Evolutionary conservation across 176 grass and related monocot genomes (phyloP), one percentile per base, ranked within the genome.

Genomic region (Oryza meyeriana): DNA sequence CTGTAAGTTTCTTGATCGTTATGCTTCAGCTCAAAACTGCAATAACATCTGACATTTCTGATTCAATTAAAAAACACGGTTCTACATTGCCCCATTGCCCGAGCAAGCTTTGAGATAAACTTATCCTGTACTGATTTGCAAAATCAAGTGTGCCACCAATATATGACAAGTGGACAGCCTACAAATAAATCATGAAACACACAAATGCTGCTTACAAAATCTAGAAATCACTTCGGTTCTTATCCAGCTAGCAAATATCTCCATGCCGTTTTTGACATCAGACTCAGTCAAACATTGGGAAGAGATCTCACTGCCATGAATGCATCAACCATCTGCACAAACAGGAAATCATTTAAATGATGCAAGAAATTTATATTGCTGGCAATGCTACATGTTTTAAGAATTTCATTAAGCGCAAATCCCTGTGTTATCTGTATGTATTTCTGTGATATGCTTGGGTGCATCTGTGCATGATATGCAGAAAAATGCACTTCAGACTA

Each of bases 271-370:
- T 0, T 33, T 66, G 4, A 22, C 20, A 26, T 34, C 35, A 31
- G 40, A n/a, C 17, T 84, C 47, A 94, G 28, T 75, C 24, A 65
- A 97, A 97, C 94, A 97, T 88, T 87, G 10, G 94, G 94, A 80
- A 94, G 90, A 52, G 90, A 92, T 61, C 94, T 97, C 36, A 80
- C 81, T 28, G 92, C 88, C 94, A 97, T 97, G 78, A 92, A 97
- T 1, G 70, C 70, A 81, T 97, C 90, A 8, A 97, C 92, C 89
- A 92, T 92, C 92, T 97, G 89, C 36, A 68, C 4, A 90, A 79
- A 84, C 14, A 85, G 69, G 20, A 27, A 29, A 81, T 17, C 1
- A 6, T 59, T 22, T 41, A 71, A 26, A 45, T 8, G 4, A 29
- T 47, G 8, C 4, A 41, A 47, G 40, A 55, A 79, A 50, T 66